Evolutionary conservation across 2,329 filamentous ascomycete genomes (phyloP), one percentile per base, ranked within the genome.

Genomic region (Helminthosporium solani): DNA sequence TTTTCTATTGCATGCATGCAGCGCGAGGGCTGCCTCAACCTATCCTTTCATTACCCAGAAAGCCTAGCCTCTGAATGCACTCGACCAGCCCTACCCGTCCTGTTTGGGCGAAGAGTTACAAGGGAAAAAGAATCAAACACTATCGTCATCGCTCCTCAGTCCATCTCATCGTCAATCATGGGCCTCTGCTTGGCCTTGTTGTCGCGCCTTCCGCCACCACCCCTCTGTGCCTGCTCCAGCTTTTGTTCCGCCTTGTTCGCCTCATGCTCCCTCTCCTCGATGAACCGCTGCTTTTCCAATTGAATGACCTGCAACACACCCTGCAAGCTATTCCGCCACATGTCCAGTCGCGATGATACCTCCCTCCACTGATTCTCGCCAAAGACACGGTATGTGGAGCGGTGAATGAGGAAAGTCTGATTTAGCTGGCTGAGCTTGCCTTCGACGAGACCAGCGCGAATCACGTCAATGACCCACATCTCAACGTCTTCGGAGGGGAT

Each of bases 401-500:
- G 85, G 79, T 99, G 94, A 52, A 99, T 90, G 43, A 96, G 80
- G 80, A 99, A 97, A 54, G 92, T 88, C 70, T 89, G 83, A 70
- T 90, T 90, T 70, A 92, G 82, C 77, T 99, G 94, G 48, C 88
- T 94, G 59, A 99, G 84, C 76, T 95, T 95, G 69, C 94, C 94
- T 78, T 99, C 94, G 42, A 99, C 89, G 30, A 99, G 84, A 27
- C 91, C 90, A 38, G 91, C 90, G 58, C 94, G 89, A 74, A 99
- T 96, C 59, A 95, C 91, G 71, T 99, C 94, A 65, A 99, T 99
- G 58, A 95, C 90, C 94, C 94, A 99, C 81, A 92, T 87, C 80
- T 99, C 94, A 33, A 97, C 90, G 54, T 97, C 90, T 54, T 88
- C 85, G 37, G 76, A 68, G 36, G 89, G 84, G 45, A 99, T 85